Evolutionary conservation across 164 flowering plant genomes (phyloP), one percentile per base, ranked within the genome.

Genomic region (Platanus orientalis): DNA sequence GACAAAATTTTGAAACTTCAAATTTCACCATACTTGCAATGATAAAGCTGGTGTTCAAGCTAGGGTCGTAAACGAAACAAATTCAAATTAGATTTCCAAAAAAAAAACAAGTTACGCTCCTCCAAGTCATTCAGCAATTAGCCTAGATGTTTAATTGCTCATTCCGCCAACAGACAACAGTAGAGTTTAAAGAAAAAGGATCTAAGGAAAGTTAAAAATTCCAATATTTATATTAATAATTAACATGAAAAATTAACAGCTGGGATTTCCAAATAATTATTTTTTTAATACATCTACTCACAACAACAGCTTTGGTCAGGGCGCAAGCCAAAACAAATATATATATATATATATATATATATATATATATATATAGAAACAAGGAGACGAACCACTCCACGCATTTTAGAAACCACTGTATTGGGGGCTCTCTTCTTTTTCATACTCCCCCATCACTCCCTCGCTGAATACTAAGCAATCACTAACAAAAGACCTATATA

Each of bases 201-300:
- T n/a, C n/a, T n/a, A n/a, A n/a, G n/a, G n/a, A n/a, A n/a, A n/a
- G 10, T 14, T 10, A 4, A 53, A 16, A 53, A 53, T 16, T 4
- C 56, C 63, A 4, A 25, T 39, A n/a, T 40, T 50, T 52, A 40
- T 47, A 42, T 28, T 30, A 48, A 57, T 59, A 66, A 66, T 67
- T 28, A 67, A 60, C 44, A 67, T 24, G 30, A 39, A 60, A 44
- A 32, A 47, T 42, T 51, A 49, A 24, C 57, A 50, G 50, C 51
- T 34, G 24, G 39, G 21, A 17, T 20, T 54, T 40, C n/a, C 16
- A 9, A 27, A 26, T 54, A 23, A 42, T 20, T n/a, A n/a, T n/a
- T 47, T 45, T 53, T 36, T 40, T 24, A 58, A 47, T 45, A 42
- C 57, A 67, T 47, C 28, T 21, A 53, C 17, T 9, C 56, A 1